A percentile compares a stretch with the other conserved stretches of the same genome.
These are phyloP conservation scores for Hygrophorus russula DNA, from an alignment of 768 basidiomycete species.

Conservation along the genomic window DNA sequence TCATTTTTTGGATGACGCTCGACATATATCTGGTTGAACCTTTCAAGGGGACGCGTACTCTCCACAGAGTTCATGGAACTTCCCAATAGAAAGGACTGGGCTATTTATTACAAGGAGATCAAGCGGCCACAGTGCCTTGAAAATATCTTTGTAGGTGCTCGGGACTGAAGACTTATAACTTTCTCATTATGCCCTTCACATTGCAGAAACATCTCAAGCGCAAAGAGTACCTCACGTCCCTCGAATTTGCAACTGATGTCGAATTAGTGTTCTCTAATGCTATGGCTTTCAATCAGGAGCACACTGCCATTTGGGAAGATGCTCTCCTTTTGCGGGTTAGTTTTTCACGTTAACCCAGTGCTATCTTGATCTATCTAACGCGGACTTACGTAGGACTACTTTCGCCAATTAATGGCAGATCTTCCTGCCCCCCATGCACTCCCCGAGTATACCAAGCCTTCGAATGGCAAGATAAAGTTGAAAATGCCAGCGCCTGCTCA, in stretches of 20 bases:
- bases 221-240: constrained; percentile 58
- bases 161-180: not conserved
- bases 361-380: constrained; percentile 3
- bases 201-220: constrained; percentile 68
- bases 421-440: constrained; percentile 58
- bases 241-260: constrained; percentile 76
- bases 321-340: constrained; percentile 55
- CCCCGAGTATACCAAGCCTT: constrained; percentile 46
- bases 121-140: constrained; percentile 72
- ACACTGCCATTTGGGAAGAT: constrained; percentile 75
- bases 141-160: constrained; percentile 53
- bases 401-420: constrained; percentile 68
- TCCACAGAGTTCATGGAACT: constrained; percentile 77
- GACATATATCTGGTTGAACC: not conserved
- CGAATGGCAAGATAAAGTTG: constrained; percentile 59
- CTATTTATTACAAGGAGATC: constrained; percentile 71
- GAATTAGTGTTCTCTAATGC: constrained; percentile 90
- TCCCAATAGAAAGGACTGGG: constrained; percentile 70
- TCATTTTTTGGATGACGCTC: not conserved
- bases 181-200: not conserved
- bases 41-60: constrained; percentile 50
- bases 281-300: constrained; percentile 77
- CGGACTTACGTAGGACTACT: constrained; percentile 43
- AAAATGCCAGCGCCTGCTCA: constrained; percentile 43
- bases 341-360: constrained; percentile 7